Conservation (phyloP, 2,329 filamentous ascomycete genomes). For the Diaporthe sp. region DNA sequence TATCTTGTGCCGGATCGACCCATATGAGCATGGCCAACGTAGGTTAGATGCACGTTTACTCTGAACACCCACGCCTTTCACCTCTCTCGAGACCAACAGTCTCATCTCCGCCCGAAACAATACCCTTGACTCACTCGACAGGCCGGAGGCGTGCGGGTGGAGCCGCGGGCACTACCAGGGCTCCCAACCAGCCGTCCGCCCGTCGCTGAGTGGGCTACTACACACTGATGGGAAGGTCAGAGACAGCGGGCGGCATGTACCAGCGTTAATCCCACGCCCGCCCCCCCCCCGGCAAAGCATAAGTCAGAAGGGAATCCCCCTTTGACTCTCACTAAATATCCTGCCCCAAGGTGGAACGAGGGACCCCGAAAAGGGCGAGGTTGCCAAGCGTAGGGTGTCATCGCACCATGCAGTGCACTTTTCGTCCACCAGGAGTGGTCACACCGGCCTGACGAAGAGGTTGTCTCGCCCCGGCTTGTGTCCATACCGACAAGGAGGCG, state of each 20-base stretch:
- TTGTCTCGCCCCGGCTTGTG: not conserved
- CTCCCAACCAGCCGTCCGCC: no score
- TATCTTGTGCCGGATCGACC: not conserved
- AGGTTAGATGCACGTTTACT: not conserved
- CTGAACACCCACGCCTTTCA: not conserved
- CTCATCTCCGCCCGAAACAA: not conserved
- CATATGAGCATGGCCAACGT: not conserved
- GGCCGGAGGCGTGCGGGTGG: not conserved
- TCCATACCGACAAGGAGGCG: not conserved
- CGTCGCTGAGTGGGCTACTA: not conserved
- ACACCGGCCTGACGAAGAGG: conserved; percentile 19
- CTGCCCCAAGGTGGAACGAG: not conserved
- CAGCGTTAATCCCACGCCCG: no score
- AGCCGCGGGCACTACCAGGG: not conserved
- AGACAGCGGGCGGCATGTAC: not conserved
- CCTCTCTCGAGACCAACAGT: not conserved
- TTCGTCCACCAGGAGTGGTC: not conserved
- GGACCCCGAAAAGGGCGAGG: not conserved
- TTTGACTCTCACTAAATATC: not conserved
- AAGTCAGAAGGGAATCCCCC: not conserved
- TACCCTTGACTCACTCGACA: not conserved
- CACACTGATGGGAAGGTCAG: not conserved
- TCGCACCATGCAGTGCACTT: conserved; percentile 5
- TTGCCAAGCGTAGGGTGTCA: conserved; percentile 4
- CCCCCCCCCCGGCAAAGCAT: not conserved